phyloP scores from a whole-genome alignment of 2,329 filamentous ascomycete species.

The Beauveria sp. region DNA sequence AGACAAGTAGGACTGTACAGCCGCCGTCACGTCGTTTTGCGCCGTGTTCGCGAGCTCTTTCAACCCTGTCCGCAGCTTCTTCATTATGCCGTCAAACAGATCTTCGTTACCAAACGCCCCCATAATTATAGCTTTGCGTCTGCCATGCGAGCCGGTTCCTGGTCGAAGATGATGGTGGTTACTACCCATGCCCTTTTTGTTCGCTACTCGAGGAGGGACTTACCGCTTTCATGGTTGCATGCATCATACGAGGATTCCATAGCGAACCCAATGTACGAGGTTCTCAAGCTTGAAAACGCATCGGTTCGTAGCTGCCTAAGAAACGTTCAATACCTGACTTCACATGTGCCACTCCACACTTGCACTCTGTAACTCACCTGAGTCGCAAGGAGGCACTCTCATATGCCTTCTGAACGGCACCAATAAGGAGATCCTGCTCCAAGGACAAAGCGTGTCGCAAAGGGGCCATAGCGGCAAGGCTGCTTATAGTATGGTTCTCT shows the following conservation, averaged over 20 bases:
- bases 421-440: background rate
- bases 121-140: conserved; percentile 28
- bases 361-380: background rate
- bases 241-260: conserved; percentile 29
- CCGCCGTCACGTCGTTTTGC: conserved; percentile 17
- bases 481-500: background rate
- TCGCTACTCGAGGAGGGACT: background rate
- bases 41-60: conserved; percentile 14
- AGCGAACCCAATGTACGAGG: conserved; percentile 28
- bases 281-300: conserved; percentile 28
- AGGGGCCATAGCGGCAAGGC: background rate
- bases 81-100: conserved; percentile 26
- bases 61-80: conserved; percentile 20
- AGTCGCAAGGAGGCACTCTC: background rate
- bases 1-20: conserved; percentile 18
- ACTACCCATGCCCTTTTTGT: background rate
- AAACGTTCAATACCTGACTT: background rate
- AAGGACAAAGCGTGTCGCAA: background rate
- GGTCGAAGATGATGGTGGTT: background rate
- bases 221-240: conserved; percentile 27
- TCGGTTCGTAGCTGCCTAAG: conserved; percentile 27
- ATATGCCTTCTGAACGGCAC: background rate
- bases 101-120: conserved; percentile 16
- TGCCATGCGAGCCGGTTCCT: conserved; percentile 27
- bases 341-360: background rate